Conservation (phyloP, 2,329 filamentous ascomycete genomes). For the Immersiporthe knoxdaviesiana region DNA sequence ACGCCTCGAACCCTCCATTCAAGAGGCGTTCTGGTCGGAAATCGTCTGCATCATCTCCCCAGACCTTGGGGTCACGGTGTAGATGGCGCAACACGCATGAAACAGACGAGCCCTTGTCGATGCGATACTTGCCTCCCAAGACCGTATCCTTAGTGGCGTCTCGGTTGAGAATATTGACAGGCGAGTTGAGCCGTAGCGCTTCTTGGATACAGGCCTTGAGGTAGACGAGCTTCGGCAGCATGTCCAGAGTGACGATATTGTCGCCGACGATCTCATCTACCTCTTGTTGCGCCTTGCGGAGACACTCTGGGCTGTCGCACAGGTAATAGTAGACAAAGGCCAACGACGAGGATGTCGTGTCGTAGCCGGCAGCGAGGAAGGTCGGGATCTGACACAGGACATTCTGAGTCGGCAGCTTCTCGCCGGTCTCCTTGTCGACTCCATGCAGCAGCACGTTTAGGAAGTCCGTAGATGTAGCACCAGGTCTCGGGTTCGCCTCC, state of each 20-base stretch:
- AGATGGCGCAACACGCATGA: not conserved
- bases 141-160: not conserved
- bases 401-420: not conserved
- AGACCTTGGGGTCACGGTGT: not conserved
- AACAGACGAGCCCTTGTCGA: not conserved
- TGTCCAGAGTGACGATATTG: not conserved
- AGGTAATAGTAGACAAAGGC: not conserved
- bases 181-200: not conserved
- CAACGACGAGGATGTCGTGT: not conserved
- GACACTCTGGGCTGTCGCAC: not conserved
- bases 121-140: not conserved
- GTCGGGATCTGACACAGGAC: not conserved
- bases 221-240: not conserved
- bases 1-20: not conserved
- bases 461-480: not conserved
- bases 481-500: not conserved
- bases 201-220: not conserved
- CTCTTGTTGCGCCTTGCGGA: not conserved
- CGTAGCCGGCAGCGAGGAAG: not conserved
- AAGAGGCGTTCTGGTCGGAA: not conserved
- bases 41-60: not conserved
- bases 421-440: not conserved
- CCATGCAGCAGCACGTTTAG: not conserved
- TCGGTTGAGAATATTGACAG: not conserved
- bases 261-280: not conserved